These are phyloP conservation scores for Litchi chinensis DNA, from an alignment of 345 rosid genomes.

Conservation along the genomic window DNA sequence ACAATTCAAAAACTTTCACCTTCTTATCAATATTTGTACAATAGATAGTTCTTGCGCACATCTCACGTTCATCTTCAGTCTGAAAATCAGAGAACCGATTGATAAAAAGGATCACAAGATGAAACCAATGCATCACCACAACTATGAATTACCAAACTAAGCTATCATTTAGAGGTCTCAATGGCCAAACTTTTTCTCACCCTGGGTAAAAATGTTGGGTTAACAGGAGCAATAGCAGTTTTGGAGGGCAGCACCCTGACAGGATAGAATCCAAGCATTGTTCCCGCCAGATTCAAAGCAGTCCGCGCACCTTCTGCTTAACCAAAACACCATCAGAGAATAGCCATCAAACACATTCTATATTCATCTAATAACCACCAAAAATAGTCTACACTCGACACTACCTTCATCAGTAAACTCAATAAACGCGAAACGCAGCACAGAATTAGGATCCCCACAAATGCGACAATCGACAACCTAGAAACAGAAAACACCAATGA, in stretches of 20 bases:
- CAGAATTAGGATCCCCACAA: constrained; percentile 95
- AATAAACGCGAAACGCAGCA: constrained; percentile 89
- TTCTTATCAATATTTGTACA: constrained; percentile 94
- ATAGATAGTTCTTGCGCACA: constrained; percentile 90
- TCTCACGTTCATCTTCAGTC: constrained; percentile 93
- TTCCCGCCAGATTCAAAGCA: constrained; percentile 78
- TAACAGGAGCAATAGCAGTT: constrained; percentile 96
- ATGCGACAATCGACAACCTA: constrained; percentile 97
- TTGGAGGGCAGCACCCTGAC: constrained; percentile 89
- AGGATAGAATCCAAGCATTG: constrained; percentile 90
- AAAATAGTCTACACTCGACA: neutral
- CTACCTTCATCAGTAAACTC: constrained; percentile 95
- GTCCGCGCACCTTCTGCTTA: constrained; percentile 73
- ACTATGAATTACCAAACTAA: neutral
- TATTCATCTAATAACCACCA: neutral
- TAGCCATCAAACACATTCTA: neutral
- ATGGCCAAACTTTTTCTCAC: constrained; percentile 38
- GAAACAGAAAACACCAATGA: constrained; percentile 8
- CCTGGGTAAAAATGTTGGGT: constrained; percentile 93
- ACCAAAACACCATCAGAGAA: constrained; percentile 25
- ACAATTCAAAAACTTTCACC: constrained; percentile 39
- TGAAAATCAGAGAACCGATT: constrained; percentile 31
- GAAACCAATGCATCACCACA: constrained; percentile 1
- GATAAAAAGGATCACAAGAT: neutral
- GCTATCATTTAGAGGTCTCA: neutral